A percentile compares a stretch with the other conserved stretches of the same genome.
These are phyloP conservation scores for Firmiana major DNA, from an alignment of 345 rosid species.

Conservation along the genomic window DNA sequence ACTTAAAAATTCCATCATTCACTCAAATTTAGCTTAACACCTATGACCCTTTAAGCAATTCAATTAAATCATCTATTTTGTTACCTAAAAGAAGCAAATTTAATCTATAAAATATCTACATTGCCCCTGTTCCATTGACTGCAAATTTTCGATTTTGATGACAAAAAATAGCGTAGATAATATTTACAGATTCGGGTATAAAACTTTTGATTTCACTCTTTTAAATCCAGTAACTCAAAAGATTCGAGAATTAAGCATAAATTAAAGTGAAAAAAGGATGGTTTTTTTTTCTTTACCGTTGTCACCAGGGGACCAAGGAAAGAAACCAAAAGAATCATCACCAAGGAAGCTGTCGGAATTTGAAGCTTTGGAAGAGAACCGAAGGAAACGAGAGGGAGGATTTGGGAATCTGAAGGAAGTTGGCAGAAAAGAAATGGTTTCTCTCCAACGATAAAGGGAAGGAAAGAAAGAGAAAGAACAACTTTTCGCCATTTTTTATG, in stretches of 20 bases:
- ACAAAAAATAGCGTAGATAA: not conserved
- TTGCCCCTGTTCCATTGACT: no score
- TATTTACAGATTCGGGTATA: not conserved
- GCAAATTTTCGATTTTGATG: not conserved
- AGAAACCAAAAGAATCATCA: conserved; percentile 57
- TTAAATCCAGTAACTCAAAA: conserved; percentile 1
- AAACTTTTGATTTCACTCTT: not conserved
- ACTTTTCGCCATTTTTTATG: no score
- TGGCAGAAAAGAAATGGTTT: conserved; percentile 26
- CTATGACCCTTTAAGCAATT: not conserved
- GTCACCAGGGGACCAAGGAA: conserved; percentile 63
- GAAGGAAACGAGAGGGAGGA: conserved; percentile 39
- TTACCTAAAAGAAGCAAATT: not conserved
- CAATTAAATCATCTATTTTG: not conserved
- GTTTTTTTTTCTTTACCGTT: conserved; percentile 29
- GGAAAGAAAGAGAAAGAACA: conserved; percentile 29
- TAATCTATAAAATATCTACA: no score
- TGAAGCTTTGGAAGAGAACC: conserved; percentile 48
- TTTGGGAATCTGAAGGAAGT: conserved; percentile 23
- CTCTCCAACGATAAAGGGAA: conserved; percentile 28
- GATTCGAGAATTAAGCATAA: not conserved
- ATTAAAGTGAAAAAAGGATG: not conserved
- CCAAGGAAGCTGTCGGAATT: conserved; percentile 44
- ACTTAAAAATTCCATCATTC: no score
- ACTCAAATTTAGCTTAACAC: not conserved